These are phyloP conservation scores for Podila horticola DNA, from an alignment of 192 early-diverging fungal genomes.

Conservation along the genomic window DNA sequence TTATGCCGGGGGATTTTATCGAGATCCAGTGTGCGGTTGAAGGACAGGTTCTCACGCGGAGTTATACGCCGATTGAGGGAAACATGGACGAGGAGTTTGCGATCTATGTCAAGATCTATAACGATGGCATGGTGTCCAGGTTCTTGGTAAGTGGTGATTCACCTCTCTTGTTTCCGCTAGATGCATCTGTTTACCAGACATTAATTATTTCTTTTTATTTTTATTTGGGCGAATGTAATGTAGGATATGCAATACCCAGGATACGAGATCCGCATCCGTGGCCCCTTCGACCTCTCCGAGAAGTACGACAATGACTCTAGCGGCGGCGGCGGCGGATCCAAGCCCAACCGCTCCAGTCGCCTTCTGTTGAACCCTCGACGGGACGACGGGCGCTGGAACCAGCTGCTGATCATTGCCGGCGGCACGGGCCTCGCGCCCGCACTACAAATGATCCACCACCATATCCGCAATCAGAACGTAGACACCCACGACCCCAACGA, in stretches of 20 bases:
- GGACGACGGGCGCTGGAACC: conserved; percentile 18
- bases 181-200: too few relatives aligned
- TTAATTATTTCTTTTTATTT: too few relatives aligned
- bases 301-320: not conserved
- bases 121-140: conserved; percentile 13
- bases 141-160: conserved; percentile 15
- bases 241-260: conserved; percentile 14
- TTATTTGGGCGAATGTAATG: not conserved
- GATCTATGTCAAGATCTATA: conserved; percentile 24
- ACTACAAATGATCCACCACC: conserved; percentile 16
- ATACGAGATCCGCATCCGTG: conserved; percentile 20
- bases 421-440: conserved; percentile 27
- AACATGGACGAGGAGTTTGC: conserved; percentile 4
- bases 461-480: not conserved
- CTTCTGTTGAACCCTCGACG: conserved; percentile 6
- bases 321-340: not conserved
- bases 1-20: conserved; percentile 26
- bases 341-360: not conserved
- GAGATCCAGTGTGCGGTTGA: conserved; percentile 15
- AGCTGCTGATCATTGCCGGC: conserved; percentile 19
- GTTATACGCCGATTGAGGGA: conserved; percentile 16
- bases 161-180: not conserved
- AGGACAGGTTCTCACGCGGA: conserved; percentile 11
- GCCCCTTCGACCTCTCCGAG: conserved; percentile 15
- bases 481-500: not conserved